Base-by-base conservation (phyloP, 2,329 filamentous ascomycete species). In the Penicillium sp. region DNA sequence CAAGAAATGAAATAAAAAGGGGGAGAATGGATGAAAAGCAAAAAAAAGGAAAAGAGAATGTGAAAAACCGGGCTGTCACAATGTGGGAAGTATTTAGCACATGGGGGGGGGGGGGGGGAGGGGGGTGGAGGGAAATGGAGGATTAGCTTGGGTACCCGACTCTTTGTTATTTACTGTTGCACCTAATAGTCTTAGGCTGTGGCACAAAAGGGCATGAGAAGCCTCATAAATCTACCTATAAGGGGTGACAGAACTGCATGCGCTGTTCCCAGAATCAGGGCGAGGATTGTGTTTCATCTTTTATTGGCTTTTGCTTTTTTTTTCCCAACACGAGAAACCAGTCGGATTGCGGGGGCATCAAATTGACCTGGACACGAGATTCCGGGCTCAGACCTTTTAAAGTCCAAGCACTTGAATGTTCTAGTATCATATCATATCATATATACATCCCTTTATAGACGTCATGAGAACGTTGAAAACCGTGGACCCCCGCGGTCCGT, bases 331-430 rank as follows among this genome's bases (percentile, higher is more conserved):
- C 26, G 46, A 46, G 37, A 28, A 28, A 46, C 59, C 57, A 60
- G 61, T 62, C 12, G 61, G 53, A 46, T 36, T 17, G 33, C 22
- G 40, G 55, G 50, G 50, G 42, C 53, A 55, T 55, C 26, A 45
- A 50, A 50, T 11, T n/a, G 54, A 58, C 55, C 60, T 62, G 45
- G 61, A 63, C 58, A 57, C 58, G 55, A 58, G 48, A 36, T 42
- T 41, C 19, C 48, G 35, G 40, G 48, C 40, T 51, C 47, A 37
- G 33, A 25, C 31, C 48, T 30, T 46, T 4, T 33, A 40, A 14
- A 37, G 56, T 50, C 48, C 14, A 40, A 47, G 44, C 33, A 38
- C 19, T 41, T 22, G n/a, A 9, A 47, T 31, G 37, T 37, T 33
- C 19, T 38, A 1, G 4, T 33, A 9, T 22, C 2, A 22, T 22